Evolutionary conservation across 345 rosid genomes (phyloP), one percentile per base, ranked within the genome.

Genomic region (Kernera saxatilis): DNA sequence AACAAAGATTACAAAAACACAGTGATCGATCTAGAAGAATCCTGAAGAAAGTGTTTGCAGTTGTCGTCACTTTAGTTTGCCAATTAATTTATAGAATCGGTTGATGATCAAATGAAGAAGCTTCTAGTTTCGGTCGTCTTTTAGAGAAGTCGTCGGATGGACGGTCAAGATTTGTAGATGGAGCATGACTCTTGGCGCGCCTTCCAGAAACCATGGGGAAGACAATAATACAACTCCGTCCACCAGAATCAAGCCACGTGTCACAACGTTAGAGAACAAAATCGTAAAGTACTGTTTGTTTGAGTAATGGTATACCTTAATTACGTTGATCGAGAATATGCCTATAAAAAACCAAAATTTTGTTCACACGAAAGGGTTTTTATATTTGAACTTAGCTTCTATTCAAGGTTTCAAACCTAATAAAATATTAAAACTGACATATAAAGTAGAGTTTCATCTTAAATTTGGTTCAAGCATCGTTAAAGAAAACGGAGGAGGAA

Each of bases 91-190:
- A 45, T 35, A 55, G 21, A 66, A 8, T 12, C 14, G 26, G 26
- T 19, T 6, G 11, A 48, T 57, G 53, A 65, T 65, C 9, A 27
- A 37, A 50, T 6, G 71, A 73, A 64, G 71, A 73, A 64, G 52
- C 51, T 64, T 73, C 72, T 73, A 56, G 77, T 56, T 26, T 45
- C 40, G 40, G 18, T 6, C 6, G 6, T 14, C n/a, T 53, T 64
- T 3, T 4, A 7, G 2, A 21, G 33, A 7, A 26, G 18, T 18
- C 21, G 10, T 30, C 2, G 25, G 9, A 73, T 45, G 48, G 9
- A 72, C 58, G 77, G 57, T 64, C 49, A 11, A 12, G 70, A 61
- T 50, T 50, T 50, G 27, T 45, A 29, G 43, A 50, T 9, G 19
- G 7, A 29, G 25, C 35, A 0, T 27, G 61, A 55, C 17, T 14